Evolutionary conservation across 1,284 basidiomycete species (phyloP).

Genomic region (Taiwanofungus camphoratus): DNA sequence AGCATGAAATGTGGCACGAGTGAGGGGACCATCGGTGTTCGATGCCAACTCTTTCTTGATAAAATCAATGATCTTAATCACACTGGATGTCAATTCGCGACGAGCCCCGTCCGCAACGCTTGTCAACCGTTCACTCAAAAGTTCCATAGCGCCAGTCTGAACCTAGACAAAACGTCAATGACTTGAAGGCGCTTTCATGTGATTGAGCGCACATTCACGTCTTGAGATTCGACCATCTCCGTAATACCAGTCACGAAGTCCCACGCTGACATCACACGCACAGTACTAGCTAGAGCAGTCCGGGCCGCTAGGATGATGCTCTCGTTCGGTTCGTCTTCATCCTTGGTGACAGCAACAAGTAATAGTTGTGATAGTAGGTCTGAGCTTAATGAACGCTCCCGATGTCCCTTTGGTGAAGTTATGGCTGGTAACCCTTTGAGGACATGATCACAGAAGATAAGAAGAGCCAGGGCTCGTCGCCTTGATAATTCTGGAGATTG

Average conservation of each 20-base stretch:
- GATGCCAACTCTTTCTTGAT: conserved; percentile 44
- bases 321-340: conserved; percentile 26
- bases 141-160: conserved; percentile 55
- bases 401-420: conserved; percentile 15
- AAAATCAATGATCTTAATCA: conserved; percentile 46
- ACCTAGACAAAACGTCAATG: conserved; percentile 35
- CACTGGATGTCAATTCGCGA: conserved; percentile 39
- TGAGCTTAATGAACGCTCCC: conserved; percentile 26
- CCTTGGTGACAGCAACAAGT: conserved; percentile 33
- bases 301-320: conserved; percentile 45
- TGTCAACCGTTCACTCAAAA: conserved; percentile 62
- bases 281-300: conserved; percentile 40
- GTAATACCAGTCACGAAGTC: conserved; percentile 54
- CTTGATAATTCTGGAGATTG: conserved; percentile 40
- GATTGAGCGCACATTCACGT: conserved; percentile 36
- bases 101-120: conserved; percentile 58
- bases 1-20: conserved; percentile 49
- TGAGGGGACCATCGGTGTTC: conserved; percentile 34
- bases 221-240: conserved; percentile 47
- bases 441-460: conserved; percentile 52
- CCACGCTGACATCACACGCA: conserved; percentile 59
- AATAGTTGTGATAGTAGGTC: conserved; percentile 42
- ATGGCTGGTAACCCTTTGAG: conserved; percentile 26
- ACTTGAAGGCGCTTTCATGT: not conserved
- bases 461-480: conserved; percentile 60